Evolutionary conservation across 164 flowering plant genomes (phyloP).

Genomic region (Litsea cubeba): DNA sequence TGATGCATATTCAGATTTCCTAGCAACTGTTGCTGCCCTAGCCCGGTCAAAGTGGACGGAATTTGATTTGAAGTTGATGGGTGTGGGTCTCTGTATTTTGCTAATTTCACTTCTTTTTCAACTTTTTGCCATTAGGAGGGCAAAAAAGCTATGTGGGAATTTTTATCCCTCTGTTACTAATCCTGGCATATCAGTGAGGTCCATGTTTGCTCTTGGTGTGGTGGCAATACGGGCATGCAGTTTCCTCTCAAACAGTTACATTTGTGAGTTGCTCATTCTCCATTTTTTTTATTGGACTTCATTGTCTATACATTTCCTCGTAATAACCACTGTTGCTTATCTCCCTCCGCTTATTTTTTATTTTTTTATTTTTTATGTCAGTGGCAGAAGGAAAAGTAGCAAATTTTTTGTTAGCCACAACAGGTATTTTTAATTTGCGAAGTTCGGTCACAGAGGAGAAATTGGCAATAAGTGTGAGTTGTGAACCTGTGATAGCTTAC

Average conservation of each 20-base stretch:
- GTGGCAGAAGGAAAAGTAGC: slow-evolving; percentile 98
- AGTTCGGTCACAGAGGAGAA: slow-evolving; percentile 45
- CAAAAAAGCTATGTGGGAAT: slow-evolving; percentile 20
- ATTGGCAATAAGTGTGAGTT: slow-evolving; percentile 54
- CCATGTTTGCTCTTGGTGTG: slow-evolving; percentile 34
- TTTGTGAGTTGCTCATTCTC: slow-evolving; percentile 54
- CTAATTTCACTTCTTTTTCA: slow-evolving; percentile 54
- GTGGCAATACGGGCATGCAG: slow-evolving; percentile 75
- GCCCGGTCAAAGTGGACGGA: slow-evolving; percentile 99
- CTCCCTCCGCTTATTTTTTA: neutral
- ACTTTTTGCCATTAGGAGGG: slow-evolving; percentile 37
- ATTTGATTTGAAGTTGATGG: slow-evolving; percentile 76
- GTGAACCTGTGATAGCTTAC: slow-evolving; percentile 17
- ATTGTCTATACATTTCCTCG: neutral
- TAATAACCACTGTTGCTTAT: neutral
- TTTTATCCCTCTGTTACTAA: slow-evolving; percentile 22
- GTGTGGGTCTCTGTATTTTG: slow-evolving; percentile 55
- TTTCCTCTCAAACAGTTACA: slow-evolving; percentile 90
- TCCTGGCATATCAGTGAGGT: slow-evolving; percentile 28
- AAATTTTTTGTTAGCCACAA: slow-evolving; percentile 80
- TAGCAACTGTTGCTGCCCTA: slow-evolving; percentile 67
- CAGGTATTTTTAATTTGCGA: slow-evolving; percentile 53
- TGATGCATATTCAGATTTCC: slow-evolving; percentile 51
- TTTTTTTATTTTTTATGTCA: slow-evolving; percentile 24
- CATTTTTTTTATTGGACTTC: neutral